Evolutionary conservation across 352 stramenopile species (phyloP).

Genomic region (Globisporangium takayamanum): DNA sequence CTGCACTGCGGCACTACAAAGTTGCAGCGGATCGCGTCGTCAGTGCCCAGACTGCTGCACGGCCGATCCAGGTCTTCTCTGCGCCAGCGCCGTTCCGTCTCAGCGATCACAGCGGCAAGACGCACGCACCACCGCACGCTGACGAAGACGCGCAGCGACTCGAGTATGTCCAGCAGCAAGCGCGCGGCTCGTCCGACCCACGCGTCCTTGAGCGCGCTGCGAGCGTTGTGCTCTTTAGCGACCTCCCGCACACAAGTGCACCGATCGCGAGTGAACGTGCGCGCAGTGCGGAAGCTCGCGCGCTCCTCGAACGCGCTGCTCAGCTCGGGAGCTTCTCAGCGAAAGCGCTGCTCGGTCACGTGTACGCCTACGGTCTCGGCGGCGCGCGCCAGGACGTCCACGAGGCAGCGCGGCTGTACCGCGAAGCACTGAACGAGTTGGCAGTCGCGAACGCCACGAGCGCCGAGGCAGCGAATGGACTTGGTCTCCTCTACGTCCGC

Average conservation of each 20-base stretch:
- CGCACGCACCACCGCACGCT: constrained; percentile 12
- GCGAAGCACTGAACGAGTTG: constrained; percentile 35
- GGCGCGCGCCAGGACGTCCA: constrained; percentile 20
- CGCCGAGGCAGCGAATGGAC: constrained; percentile 54
- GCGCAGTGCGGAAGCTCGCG: constrained; percentile 20
- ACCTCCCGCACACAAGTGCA: constrained; percentile 10
- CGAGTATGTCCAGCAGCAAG: constrained; percentile 45
- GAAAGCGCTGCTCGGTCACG: constrained; percentile 49
- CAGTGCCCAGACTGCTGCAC: constrained; percentile 13
- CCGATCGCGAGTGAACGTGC: constrained; percentile 17
- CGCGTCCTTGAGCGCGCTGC: constrained; percentile 37
- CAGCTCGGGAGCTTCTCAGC: constrained; percentile 32
- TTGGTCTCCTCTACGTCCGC: constrained; percentile 58
- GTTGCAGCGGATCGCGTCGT: constrained; percentile 51
- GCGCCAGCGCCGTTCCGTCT: constrained; percentile 25
- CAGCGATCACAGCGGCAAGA: constrained; percentile 25
- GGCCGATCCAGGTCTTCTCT: constrained; percentile 33
- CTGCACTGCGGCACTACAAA: constrained; percentile 70
- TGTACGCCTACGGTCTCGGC: constrained; percentile 54
- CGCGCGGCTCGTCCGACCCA: constrained; percentile 18
- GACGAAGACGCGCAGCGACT: constrained; percentile 31
- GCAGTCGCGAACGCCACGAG: constrained; percentile 2
- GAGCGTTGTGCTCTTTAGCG: constrained; percentile 53
- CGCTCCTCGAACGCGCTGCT: constrained; percentile 36
- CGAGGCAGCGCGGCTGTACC: constrained; percentile 35